phyloP scores from a whole-genome alignment of 2,329 filamentous ascomycete genomes.

The Stemphylium lycopersici region DNA sequence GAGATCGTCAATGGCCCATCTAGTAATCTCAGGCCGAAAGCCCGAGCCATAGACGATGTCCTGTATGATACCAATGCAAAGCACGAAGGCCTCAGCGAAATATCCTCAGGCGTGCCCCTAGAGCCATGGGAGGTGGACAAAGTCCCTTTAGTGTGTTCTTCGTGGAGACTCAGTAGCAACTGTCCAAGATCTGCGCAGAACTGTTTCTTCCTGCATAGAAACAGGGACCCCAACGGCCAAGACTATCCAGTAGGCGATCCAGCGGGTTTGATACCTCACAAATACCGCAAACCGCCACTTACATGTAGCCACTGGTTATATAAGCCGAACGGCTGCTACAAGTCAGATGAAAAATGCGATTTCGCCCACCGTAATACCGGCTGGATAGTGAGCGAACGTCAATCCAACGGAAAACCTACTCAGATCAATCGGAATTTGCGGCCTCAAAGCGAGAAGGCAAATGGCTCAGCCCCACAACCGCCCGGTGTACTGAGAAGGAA shows the following conservation, averaged over 20 bases:
- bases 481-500: background rate
- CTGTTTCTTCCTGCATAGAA: slow-evolving; percentile 39
- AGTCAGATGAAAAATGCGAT: slow-evolving; percentile 26
- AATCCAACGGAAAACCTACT: background rate
- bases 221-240: slow-evolving; percentile 25
- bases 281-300: slow-evolving; percentile 34
- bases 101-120: slow-evolving; percentile 15
- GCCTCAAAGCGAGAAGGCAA: background rate
- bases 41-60: slow-evolving; percentile 13
- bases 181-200: slow-evolving; percentile 24
- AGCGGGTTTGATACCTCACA: slow-evolving; percentile 29
- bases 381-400: slow-evolving; percentile 4
- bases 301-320: slow-evolving; percentile 39
- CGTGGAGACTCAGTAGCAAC: slow-evolving; percentile 32
- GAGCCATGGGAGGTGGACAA: slow-evolving; percentile 34
- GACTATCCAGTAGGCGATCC: slow-evolving; percentile 21
- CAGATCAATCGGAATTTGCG: slow-evolving; percentile 16
- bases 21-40: slow-evolving; percentile 2
- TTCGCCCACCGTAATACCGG: slow-evolving; percentile 44
- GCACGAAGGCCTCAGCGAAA: slow-evolving; percentile 21
- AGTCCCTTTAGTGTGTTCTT: slow-evolving; percentile 36
- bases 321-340: slow-evolving; percentile 20
- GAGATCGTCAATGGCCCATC: slow-evolving; percentile 32
- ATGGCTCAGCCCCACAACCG: background rate
- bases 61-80: slow-evolving; percentile 35